A percentile compares a stretch with the other conserved stretches of the same genome.
phyloP scores from a whole-genome alignment of 2,329 filamentous ascomycete genomes.

The Paecilomyces formosus region DNA sequence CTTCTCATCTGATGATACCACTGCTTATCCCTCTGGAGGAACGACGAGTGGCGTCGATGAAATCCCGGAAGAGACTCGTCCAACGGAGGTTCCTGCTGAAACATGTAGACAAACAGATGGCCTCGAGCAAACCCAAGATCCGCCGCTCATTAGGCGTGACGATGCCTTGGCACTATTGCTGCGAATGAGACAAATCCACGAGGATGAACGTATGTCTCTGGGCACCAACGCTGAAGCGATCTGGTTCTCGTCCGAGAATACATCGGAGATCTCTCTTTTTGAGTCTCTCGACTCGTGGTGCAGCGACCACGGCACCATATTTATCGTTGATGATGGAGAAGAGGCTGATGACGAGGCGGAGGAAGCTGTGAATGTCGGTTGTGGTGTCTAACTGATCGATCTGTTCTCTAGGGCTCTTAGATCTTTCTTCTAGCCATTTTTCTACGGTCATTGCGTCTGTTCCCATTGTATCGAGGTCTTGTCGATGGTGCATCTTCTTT shows the following conservation, averaged over 20 bases:
- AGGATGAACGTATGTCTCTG: not conserved
- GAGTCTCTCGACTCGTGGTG: not conserved
- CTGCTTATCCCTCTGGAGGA: not conserved
- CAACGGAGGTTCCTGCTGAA: not conserved
- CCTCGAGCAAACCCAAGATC: not conserved
- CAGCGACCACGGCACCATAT: not conserved
- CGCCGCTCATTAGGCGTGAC: not conserved
- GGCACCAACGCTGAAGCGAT: not conserved
- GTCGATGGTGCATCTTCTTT: not conserved
- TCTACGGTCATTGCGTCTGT: not conserved
- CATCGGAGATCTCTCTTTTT: not conserved
- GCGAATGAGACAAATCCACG: not conserved
- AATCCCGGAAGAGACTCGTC: not conserved
- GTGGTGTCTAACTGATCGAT: not conserved
- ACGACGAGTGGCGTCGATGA: not conserved
- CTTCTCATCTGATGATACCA: not conserved
- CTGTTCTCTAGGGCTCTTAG: not conserved
- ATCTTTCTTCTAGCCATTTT: not conserved
- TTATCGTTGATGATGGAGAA: not conserved
- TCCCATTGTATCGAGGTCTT: not conserved
- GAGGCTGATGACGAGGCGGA: not conserved
- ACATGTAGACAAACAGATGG: not conserved
- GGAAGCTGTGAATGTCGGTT: not conserved
- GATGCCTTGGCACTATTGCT: not conserved
- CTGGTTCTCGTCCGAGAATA: not conserved